phyloP scores from a whole-genome alignment of 306 rosid species.

The Malus asiatica region DNA sequence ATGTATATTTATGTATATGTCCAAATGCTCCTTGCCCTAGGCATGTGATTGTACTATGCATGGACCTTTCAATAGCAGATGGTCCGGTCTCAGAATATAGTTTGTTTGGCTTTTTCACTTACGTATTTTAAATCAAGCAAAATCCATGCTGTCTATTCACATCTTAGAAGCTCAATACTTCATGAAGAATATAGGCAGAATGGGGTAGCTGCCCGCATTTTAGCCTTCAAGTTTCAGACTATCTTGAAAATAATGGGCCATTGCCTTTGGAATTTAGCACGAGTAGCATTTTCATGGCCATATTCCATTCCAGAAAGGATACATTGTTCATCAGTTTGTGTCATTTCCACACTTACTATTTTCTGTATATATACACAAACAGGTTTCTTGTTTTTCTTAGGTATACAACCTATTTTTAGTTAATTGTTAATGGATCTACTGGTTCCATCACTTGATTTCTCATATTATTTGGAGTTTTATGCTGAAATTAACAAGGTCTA shows the following conservation, averaged over 20 bases:
- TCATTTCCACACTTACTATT: neutral
- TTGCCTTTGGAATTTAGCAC: conserved; percentile 10
- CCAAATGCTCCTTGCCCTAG: neutral
- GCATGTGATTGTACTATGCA: neutral
- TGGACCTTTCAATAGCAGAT: neutral
- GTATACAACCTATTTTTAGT: neutral
- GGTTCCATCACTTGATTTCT: neutral
- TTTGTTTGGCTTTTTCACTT: neutral
- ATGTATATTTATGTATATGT: too few species aligned
- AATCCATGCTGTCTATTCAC: neutral
- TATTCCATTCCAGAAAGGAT: neutral
- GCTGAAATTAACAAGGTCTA: neutral
- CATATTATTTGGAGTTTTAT: neutral
- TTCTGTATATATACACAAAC: neutral
- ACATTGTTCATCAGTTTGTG: neutral
- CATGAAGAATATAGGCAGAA: neutral
- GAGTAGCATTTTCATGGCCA: neutral
- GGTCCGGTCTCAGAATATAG: neutral
- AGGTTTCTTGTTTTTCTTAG: neutral
- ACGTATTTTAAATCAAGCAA: neutral
- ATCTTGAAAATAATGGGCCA: neutral
- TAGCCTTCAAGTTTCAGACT: neutral
- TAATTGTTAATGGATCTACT: neutral
- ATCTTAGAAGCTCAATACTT: neutral
- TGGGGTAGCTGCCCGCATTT: neutral